Evolutionary conservation across 257 asterid genomes (phyloP).

Genomic region (Gentiana macrophylla): DNA sequence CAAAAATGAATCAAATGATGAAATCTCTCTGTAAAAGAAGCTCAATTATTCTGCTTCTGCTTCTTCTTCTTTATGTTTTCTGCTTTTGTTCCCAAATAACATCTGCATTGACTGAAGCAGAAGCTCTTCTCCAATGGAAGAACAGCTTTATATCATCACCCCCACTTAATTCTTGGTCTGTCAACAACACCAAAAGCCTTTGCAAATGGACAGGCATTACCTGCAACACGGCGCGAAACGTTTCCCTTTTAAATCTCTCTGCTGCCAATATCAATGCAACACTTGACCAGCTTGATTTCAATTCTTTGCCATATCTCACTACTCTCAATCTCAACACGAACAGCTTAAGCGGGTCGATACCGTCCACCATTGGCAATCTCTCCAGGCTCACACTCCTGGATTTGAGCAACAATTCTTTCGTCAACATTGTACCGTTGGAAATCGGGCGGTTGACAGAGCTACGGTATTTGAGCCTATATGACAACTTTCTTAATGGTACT

Average conservation of each 20-base stretch:
- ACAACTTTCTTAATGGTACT: constrained; percentile 41
- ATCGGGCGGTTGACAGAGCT: constrained; percentile 47
- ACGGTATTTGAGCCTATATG: constrained; percentile 32
- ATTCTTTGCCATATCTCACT: constrained; percentile 29
- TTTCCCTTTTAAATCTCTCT: constrained; percentile 37
- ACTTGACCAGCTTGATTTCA: constrained; percentile 32
- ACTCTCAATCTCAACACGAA: constrained; percentile 34
- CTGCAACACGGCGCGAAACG: constrained; percentile 34
- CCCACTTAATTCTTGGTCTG: constrained; percentile 49
- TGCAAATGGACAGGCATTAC: constrained; percentile 57
- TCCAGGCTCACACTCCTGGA: constrained; percentile 49
- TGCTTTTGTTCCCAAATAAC: constrained; percentile 21
- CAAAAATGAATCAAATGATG: too few species aligned
- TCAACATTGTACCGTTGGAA: constrained; percentile 40
- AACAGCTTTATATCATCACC: constrained; percentile 20
- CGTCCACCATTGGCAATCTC: constrained; percentile 43
- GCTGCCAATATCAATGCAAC: constrained; percentile 30
- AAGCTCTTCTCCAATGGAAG: constrained; percentile 56
- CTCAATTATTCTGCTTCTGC: neutral
- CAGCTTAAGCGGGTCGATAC: constrained; percentile 49
- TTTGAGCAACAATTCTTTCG: constrained; percentile 44
- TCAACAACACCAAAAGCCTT: constrained; percentile 27
- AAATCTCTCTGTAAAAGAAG: too few species aligned
- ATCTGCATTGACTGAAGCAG: constrained; percentile 48
- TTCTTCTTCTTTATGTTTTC: constrained; percentile 18